Conservation (phyloP, 257 asterid genomes). For the Ilex asprella region DNA sequence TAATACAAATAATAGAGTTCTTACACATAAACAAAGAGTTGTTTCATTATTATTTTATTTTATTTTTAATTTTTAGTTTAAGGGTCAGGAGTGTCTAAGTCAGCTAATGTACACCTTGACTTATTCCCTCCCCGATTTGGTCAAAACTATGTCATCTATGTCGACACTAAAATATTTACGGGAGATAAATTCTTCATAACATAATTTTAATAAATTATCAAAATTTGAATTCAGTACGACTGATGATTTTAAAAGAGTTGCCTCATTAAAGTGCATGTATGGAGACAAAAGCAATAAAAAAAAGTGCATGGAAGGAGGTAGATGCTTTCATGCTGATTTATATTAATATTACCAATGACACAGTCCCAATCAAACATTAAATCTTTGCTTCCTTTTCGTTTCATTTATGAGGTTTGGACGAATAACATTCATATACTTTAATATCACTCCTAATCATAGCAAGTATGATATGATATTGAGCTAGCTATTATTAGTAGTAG, state of each 20-base stretch:
- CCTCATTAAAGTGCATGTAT: not conserved
- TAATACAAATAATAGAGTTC: no score
- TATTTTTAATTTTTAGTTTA: no score
- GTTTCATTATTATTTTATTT: no score
- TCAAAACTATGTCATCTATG: no score
- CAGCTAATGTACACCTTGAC: no score
- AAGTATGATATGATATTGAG: slow-evolving; percentile 23
- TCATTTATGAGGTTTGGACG: slow-evolving; percentile 38
- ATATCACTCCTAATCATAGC: slow-evolving; percentile 55
- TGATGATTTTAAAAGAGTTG: not conserved
- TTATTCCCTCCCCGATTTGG: no score
- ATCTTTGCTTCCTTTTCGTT: slow-evolving; percentile 29
- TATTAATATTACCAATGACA: slow-evolving; percentile 14
- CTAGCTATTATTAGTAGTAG: slow-evolving; percentile 23
- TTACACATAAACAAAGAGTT: no score
- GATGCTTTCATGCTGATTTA: slow-evolving; percentile 8
- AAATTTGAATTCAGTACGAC: no score
- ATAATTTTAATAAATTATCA: no score
- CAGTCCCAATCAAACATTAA: slow-evolving; percentile 23
- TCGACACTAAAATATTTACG: no score
- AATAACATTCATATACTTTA: slow-evolving; percentile 42
- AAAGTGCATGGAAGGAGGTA: not conserved
- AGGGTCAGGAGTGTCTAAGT: no score
- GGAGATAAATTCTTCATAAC: no score
- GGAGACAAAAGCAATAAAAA: not conserved